A percentile compares a stretch with the other conserved stretches of the same genome.
Conservation (phyloP, 1,284 basidiomycete species). For the Anthracocystis walkeri region DNA sequence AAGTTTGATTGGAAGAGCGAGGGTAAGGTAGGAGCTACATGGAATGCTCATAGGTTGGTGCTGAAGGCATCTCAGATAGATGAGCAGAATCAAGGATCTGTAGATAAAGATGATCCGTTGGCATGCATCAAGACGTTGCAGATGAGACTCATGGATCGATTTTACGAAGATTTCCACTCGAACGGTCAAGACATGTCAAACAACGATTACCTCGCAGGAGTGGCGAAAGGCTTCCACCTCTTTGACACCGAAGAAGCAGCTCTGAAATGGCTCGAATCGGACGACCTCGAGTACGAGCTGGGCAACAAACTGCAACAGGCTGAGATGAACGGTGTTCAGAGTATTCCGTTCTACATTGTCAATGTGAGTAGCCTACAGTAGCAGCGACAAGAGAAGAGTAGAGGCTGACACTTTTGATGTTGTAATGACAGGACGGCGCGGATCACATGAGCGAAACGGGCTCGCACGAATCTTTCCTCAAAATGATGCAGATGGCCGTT, state of each 20-base stretch:
- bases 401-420: constrained; percentile 1
- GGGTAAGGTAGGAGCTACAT: constrained; percentile 54
- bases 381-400: not conserved
- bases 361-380: constrained; percentile 22
- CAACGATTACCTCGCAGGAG: constrained; percentile 29
- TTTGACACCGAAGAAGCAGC: constrained; percentile 34
- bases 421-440: constrained; percentile 35
- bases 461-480: constrained; percentile 41
- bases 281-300: constrained; percentile 53
- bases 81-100: constrained; percentile 13
- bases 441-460: constrained; percentile 55
- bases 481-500: constrained; percentile 58
- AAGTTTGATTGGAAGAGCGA: constrained; percentile 46
- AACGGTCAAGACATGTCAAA: constrained; percentile 48
- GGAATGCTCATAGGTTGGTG: constrained; percentile 51
- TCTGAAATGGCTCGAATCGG: constrained; percentile 47
- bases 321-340: constrained; percentile 54
- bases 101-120: constrained; percentile 11
- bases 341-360: constrained; percentile 57
- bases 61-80: constrained; percentile 45
- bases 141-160: constrained; percentile 38
- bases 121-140: constrained; percentile 29
- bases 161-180: constrained; percentile 42
- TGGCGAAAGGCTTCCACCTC: constrained; percentile 34
- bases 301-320: constrained; percentile 48